Percentiles rank a stretch among this genome's conserved stretches.
Evolutionary conservation across 805 yeast genomes (phyloP).

Genomic region (Monosporozyma servazzii): DNA sequence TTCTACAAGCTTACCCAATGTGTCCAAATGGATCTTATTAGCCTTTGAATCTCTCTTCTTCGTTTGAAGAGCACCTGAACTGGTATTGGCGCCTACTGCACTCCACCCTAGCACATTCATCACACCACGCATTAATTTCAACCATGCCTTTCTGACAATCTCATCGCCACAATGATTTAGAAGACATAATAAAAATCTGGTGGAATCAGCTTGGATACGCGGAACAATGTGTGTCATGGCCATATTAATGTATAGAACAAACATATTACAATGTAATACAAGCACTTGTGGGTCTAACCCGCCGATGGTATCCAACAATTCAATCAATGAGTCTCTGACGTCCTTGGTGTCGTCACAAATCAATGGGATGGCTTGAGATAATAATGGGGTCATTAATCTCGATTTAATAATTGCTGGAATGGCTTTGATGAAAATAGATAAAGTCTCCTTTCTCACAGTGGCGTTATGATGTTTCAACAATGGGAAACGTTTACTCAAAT

Average conservation of each 20-base stretch:
- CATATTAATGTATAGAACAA: slow-evolving; percentile 70
- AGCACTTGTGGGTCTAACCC: slow-evolving; percentile 44
- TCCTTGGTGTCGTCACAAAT: slow-evolving; percentile 49
- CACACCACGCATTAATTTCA: slow-evolving; percentile 56
- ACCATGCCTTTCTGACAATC: slow-evolving; percentile 55
- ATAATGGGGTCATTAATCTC: slow-evolving; percentile 24
- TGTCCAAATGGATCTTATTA: slow-evolving; percentile 29
- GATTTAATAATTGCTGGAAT: slow-evolving; percentile 37
- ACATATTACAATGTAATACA: slow-evolving; percentile 48
- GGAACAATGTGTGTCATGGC: slow-evolving; percentile 91
- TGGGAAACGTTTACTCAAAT: slow-evolving; percentile 52
- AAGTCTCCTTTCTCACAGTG: slow-evolving; percentile 61
- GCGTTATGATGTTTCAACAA: slow-evolving; percentile 67
- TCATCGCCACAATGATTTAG: slow-evolving; percentile 47
- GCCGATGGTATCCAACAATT: slow-evolving; percentile 41
- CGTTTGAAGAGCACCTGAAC: slow-evolving; percentile 16
- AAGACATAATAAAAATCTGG: slow-evolving; percentile 53
- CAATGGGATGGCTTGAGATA: slow-evolving; percentile 25
- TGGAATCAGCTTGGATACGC: slow-evolving; percentile 64
- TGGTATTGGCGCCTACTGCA: slow-evolving; percentile 13
- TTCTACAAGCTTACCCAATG: slow-evolving; percentile 35
- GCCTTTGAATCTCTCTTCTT: slow-evolving; percentile 18
- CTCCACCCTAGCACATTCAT: slow-evolving; percentile 74
- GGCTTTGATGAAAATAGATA: slow-evolving; percentile 42
- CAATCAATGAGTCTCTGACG: slow-evolving; percentile 52